These are phyloP conservation scores for Takashimella koratensis DNA, from an alignment of 1,284 basidiomycete species.

Conservation along the genomic window DNA sequence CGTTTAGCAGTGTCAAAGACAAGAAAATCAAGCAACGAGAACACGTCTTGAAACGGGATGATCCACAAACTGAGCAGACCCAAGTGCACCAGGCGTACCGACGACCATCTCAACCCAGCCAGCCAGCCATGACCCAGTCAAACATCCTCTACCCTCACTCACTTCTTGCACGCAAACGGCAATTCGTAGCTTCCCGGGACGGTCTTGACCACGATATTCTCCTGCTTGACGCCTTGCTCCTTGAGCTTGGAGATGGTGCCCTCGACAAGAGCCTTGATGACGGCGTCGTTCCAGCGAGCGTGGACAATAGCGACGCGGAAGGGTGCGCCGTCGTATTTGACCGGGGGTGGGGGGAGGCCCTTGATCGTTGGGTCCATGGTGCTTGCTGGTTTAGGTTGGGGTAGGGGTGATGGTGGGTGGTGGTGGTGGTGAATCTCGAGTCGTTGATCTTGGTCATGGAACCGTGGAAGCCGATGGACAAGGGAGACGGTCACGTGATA, in stretches of 20 bases:
- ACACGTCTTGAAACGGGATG: no score
- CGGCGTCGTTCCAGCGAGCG: slow-evolving; percentile 83
- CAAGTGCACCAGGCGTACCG: not conserved
- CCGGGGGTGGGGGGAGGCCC: slow-evolving; percentile 63
- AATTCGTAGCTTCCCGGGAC: slow-evolving; percentile 94
- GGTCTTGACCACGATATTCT: slow-evolving; percentile 84
- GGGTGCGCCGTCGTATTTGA: slow-evolving; percentile 68
- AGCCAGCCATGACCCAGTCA: no score
- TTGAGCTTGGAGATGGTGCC: slow-evolving; percentile 74
- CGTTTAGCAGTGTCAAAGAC: no score
- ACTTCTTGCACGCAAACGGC: slow-evolving; percentile 79
- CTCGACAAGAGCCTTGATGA: slow-evolving; percentile 77
- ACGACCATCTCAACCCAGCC: not conserved
- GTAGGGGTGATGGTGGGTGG: no score
- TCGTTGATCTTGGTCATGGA: no score
- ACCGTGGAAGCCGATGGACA: no score
- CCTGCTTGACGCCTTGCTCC: slow-evolving; percentile 78
- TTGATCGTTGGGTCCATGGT: slow-evolving; percentile 56
- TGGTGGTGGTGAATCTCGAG: no score
- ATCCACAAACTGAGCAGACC: no score
- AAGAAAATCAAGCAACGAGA: no score
- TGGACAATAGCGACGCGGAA: slow-evolving; percentile 86
- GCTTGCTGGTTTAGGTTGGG: not conserved
- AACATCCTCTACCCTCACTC: no score
- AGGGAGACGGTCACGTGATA: no score